Evolutionary conservation across 495 filamentous ascomycete species (phyloP), one percentile per base, ranked within the genome.

Genomic region (Penicillium atrosanguineum): DNA sequence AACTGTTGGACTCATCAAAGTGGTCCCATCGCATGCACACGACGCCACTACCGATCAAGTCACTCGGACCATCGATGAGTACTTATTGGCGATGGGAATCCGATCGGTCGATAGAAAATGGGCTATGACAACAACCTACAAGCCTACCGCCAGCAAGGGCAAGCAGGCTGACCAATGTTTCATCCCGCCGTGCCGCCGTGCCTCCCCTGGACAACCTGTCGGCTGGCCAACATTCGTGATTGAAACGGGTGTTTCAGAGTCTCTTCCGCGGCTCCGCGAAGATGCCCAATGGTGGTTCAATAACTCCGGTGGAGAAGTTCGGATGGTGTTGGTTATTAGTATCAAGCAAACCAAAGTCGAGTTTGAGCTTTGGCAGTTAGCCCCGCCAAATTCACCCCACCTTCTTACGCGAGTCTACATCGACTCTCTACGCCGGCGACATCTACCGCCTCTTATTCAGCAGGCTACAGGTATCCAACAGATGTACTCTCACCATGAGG

Each of bases 201-300:
- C 43, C 15, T 15, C 43, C 20, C 9, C 19, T 7, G 25, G 23
- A 28, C 43, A 45, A 31, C 28, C 28, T 31, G 28, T 31, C 7
- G 28, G 28, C 28, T 31, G 65, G 67, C 68, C 70, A 42, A 71
- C 66, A 34, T 53, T 71, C 15, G 57, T 71, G 19, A 60, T 73
- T 25, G 58, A 69, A 44, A 60, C 63, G 23, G 67, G 70, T 15
- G 46, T 51, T 40, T 61, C 63, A 1, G 51, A 68, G 44, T 62
- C 65, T 26, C 50, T 65, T 15, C 11, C 16, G 15, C 48, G 53
- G 28, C 44, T 72, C 11, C 55, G 45, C 8, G 37, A 56, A 21
- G 54, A 64, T 45, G 67, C 64, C 48, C 56, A 42, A 43, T 69
- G 59, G 59, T 70, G 69, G 69, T 69, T 72, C 50, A 15, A 44